Percentiles rank a stretch among this genome's conserved stretches.
Conservation (phyloP, 2,329 filamentous ascomycete species). For the Orbilia blumenaviensis region DNA sequence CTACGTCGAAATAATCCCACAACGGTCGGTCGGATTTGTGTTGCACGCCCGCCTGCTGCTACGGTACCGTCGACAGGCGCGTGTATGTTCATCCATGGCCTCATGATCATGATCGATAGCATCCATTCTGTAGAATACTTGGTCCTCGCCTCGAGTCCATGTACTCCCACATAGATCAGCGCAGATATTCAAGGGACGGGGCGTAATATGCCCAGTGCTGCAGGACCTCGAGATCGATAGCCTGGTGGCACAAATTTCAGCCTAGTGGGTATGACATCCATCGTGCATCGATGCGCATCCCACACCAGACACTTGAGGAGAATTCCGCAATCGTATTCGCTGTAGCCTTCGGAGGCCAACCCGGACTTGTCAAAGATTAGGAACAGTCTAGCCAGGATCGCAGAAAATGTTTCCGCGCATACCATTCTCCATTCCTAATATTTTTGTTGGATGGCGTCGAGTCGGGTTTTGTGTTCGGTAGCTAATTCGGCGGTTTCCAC, state of each 20-base stretch:
- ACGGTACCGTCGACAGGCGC: too few relatives aligned
- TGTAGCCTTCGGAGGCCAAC: constrained; percentile 45
- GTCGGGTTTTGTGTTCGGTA: constrained; percentile 29
- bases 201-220: not conserved
- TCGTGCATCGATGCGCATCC: not conserved
- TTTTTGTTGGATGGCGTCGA: not conserved
- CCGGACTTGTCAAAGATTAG: constrained; percentile 36
- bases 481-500: constrained; percentile 41
- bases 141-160: not conserved
- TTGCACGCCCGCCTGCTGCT: too few relatives aligned
- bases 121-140: not conserved
- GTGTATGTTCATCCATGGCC: not conserved
- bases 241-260: constrained; percentile 12
- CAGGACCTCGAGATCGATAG: not conserved
- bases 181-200: not conserved
- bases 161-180: not conserved
- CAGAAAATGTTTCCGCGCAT: constrained; percentile 22
- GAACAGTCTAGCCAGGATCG: constrained; percentile 19
- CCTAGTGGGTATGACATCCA: constrained; percentile 16
- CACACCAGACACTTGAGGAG: not conserved
- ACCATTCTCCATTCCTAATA: not conserved
- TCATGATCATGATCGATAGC: not conserved
- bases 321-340: constrained; percentile 12
- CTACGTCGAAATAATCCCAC: constrained; percentile 4
- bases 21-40: constrained; percentile 2